Conservation (phyloP, 345 rosid species). For the Camelina sativa region DNA sequence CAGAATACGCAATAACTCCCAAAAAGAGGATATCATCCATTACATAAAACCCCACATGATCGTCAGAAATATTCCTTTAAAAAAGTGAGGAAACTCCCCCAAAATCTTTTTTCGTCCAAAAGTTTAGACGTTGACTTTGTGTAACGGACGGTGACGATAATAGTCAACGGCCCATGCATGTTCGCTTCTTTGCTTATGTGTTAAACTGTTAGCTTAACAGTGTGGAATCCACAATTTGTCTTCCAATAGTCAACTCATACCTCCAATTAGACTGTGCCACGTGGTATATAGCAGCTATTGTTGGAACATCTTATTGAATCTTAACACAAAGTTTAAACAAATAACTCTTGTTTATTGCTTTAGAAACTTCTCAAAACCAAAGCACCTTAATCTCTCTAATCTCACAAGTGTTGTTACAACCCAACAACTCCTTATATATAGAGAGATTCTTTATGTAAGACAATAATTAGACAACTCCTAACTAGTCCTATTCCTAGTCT, state of each 20-base stretch:
- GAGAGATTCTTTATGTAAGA: no score
- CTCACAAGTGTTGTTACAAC: no score
- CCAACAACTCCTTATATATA: no score
- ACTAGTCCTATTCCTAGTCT: no score
- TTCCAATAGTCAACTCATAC: constrained; percentile 37
- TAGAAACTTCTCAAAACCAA: no score
- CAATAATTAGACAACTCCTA: no score
- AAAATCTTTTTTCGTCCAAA: neutral
- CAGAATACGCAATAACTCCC: constrained; percentile 11
- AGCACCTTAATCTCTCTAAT: no score
- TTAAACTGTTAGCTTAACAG: constrained; percentile 41
- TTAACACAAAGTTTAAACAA: no score
- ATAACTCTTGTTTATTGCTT: no score
- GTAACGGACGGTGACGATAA: constrained; percentile 34
- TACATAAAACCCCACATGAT: constrained; percentile 21
- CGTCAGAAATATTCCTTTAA: constrained; percentile 13
- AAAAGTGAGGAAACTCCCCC: constrained; percentile 13
- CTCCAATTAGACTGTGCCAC: constrained; percentile 27
- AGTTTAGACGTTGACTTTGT: constrained; percentile 24
- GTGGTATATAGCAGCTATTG: neutral
- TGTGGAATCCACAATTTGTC: constrained; percentile 37
- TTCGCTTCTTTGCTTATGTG: constrained; percentile 42
- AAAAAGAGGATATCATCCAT: constrained; percentile 16
- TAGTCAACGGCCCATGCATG: constrained; percentile 40
- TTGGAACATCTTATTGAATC: constrained; percentile 12